Base-by-base conservation (phyloP, 2,329 filamentous ascomycete genomes). In the Aspergillus sojae region DNA sequence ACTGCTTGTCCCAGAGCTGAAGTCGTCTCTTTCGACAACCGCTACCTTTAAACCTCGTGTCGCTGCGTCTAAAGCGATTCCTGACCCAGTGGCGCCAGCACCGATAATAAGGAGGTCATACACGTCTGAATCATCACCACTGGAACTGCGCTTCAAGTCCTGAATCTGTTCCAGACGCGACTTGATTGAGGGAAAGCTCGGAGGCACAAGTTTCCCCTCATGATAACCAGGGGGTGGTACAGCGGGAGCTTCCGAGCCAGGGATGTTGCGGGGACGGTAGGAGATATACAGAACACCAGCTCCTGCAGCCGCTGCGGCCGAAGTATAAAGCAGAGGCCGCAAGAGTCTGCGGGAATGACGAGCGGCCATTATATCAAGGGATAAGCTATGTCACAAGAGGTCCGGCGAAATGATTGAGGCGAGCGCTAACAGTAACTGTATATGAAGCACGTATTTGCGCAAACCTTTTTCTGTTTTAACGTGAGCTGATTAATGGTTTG, bases 91-190 rank as follows among this genome's bases (percentile, higher is more conserved):
- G 16, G 91, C 91, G 67, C 91, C 91, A 67, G 88, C 91, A 62
- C 91, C 91, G 71, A 94, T 92, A 71, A 95, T 83, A 67, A 94
- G 82, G 46, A 95, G 82, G 74, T 94, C 92, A 72, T 94, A 94
- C 50, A 89, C 85, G 23, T 74, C 65, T 11, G 65, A 45, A 34
- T 57, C 61, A 34, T 63, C 60, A 30, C 57, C 63, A 28, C 69
- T 68, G 23, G 73, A 68, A 61, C 82, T 84, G 60, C 78, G 76
- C 71, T 81, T 83, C 58, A 86, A 69, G 64, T 85, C 83, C 59
- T 79, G 74, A 48, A 86, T 84, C 69, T 85, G 83, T 64, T 85
- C 80, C 34, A 80, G 75, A 60, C 84, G 78, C 30, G 75, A 78
- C 68, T 84, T 85, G 65, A 84, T 81, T 53, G 74, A 73, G 5